These are phyloP conservation scores for Sphagnum magellanicum DNA, from an alignment of 228 moss, liverwort and hornwort genomes.

Conservation along the genomic window DNA sequence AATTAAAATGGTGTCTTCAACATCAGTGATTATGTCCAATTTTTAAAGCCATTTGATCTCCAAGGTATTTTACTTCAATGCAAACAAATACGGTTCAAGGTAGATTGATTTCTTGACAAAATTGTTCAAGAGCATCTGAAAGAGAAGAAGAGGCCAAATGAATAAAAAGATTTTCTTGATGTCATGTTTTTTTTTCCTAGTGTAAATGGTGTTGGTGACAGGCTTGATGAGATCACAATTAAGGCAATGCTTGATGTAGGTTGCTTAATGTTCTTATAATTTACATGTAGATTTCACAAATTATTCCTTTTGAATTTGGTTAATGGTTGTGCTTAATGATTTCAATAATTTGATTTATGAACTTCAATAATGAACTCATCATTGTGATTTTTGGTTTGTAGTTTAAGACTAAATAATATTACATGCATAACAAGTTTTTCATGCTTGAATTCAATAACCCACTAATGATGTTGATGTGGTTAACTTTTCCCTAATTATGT, in stretches of 20 bases:
- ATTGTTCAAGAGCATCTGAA: conserved; percentile 30
- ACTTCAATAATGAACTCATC: too few relatives aligned
- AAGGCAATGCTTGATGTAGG: conserved; percentile 25
- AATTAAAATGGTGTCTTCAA: conserved; percentile 12
- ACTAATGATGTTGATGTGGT: background rate
- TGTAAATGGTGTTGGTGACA: conserved; percentile 11
- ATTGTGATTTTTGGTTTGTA: too few relatives aligned
- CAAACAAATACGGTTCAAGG: background rate
- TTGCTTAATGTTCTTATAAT: background rate
- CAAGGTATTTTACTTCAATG: conserved; percentile 1
- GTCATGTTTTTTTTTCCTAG: conserved; percentile 20
- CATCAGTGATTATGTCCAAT: conserved; percentile 28
- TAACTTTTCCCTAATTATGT: background rate
- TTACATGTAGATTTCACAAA: too few relatives aligned
- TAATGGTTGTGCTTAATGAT: too few relatives aligned
- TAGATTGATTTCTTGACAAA: conserved; percentile 15
- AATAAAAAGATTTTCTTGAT: conserved; percentile 28
- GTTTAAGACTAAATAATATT: too few relatives aligned
- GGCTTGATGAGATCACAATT: conserved; percentile 19
- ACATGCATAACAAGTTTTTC: too few relatives aligned
- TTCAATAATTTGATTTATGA: too few relatives aligned
- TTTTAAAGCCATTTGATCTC: conserved; percentile 17
- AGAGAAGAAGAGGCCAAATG: conserved; percentile 11
- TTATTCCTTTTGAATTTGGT: too few relatives aligned
- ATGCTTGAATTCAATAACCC: too few relatives aligned